Conservation (phyloP, 2,329 filamentous ascomycete genomes). For the Arthrinium phaeospermum region DNA sequence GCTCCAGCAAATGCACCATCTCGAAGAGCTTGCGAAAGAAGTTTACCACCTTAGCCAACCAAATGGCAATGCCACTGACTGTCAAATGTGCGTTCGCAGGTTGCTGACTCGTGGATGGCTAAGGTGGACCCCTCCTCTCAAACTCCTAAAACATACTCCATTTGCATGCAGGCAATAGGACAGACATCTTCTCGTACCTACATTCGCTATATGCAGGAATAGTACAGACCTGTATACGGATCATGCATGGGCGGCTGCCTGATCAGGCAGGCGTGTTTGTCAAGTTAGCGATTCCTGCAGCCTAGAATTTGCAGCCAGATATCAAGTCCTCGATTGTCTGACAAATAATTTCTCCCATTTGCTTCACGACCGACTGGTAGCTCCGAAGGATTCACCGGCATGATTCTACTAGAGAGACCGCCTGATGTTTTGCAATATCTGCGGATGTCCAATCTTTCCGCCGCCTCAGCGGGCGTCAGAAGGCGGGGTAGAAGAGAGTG, state of each 20-base stretch:
- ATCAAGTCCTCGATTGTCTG: not conserved
- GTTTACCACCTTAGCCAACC: not conserved
- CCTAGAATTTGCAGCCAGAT: not conserved
- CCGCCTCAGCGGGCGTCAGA: not conserved
- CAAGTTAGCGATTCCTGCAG: not conserved
- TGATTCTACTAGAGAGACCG: not conserved
- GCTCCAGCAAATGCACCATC: no score
- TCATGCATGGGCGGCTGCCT: not conserved
- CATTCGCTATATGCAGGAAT: not conserved
- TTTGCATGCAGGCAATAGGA: not conserved
- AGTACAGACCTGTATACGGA: not conserved
- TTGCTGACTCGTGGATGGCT: no score
- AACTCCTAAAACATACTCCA: no score
- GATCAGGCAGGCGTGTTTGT: not conserved
- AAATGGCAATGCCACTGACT: no score
- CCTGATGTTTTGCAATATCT: slow-evolving; percentile 24
- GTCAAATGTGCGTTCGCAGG: no score
- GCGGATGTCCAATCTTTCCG: slow-evolving; percentile 25
- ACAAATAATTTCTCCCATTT: not conserved
- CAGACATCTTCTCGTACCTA: not conserved
- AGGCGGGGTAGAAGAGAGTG: not conserved
- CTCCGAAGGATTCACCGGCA: not conserved
- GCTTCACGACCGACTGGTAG: not conserved
- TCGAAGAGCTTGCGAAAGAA: not conserved
- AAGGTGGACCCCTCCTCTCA: no score